These are phyloP conservation scores for Pseudogymnoascus destructans DNA, from an alignment of 2,329 filamentous ascomycete genomes.

Conservation along the genomic window DNA sequence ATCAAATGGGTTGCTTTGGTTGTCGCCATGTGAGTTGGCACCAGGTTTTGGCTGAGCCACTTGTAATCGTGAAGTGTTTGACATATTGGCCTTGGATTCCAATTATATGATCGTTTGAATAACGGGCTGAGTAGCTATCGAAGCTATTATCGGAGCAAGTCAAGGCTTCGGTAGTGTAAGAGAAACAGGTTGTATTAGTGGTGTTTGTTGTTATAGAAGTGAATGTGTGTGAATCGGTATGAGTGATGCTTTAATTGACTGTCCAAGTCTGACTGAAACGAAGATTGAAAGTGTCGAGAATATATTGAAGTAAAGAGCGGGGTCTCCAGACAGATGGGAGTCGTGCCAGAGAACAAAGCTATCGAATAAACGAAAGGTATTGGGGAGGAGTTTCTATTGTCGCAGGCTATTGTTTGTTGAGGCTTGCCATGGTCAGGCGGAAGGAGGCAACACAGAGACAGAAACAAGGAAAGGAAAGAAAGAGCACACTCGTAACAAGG, in stretches of 20 bases:
- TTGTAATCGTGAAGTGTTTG: neutral
- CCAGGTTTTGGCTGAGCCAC: neutral
- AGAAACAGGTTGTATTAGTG: neutral
- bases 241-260: constrained; percentile 7
- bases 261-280: constrained; percentile 1
- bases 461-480: constrained; percentile 4
- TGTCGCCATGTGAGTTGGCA: neutral
- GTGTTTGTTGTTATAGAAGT: neutral
- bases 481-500: constrained; percentile 7
- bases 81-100: neutral
- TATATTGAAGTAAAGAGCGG: constrained; percentile 1
- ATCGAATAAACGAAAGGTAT: constrained; percentile 8
- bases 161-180: neutral
- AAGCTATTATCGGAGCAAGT: neutral
- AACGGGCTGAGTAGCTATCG: neutral
- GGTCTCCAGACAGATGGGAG: neutral
- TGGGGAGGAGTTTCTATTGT: neutral
- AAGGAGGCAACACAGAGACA: neutral
- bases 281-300: constrained; percentile 1
- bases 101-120: neutral
- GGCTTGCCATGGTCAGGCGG: neutral
- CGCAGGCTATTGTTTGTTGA: constrained; percentile 5
- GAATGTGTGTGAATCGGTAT: neutral
- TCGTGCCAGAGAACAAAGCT: neutral
- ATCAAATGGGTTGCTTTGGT: constrained; percentile 19